Base-by-base conservation (phyloP, 2,329 filamentous ascomycete genomes). In the Rutstroemia sp. region DNA sequence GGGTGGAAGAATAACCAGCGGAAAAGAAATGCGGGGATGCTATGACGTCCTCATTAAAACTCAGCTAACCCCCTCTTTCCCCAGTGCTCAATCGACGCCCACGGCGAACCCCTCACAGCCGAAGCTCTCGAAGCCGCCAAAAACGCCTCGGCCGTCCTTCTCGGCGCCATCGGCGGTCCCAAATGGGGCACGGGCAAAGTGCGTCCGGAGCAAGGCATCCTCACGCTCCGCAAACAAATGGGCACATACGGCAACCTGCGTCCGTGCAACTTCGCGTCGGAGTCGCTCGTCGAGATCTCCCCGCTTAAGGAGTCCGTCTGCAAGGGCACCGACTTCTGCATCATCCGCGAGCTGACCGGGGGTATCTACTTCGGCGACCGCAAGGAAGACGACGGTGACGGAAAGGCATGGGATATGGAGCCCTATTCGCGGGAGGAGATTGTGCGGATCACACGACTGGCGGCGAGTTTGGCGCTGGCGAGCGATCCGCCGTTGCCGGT, bases 281-380 rank as follows among this genome's bases (percentile, higher is more conserved):
- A 92, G 53, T 81, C 84, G 27, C 86, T 96, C 50, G 85, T 96
- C 68, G 85, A 92, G 50, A 81, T 79, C 69, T 96, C 91, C 10
- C 92, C 92, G 0, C 83, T 97, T 61, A 95, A 95, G 75, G 85
- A 88, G 54, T 81, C 87, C 3, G 81, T 96, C 61, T 95, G 89
- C 79, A 81, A 85, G 61, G 92, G 89, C 67, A 91, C 89, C 66
- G 88, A 97, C 79, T 90, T 97, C 75, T 89, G 88, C 75, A 87
- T 97, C 69, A 86, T 97, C 61, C 89, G 92, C 49, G 92, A 97
- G 75, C 74, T 96, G 52, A 96, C 92, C 0, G 88, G 90, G 19
- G 92, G 92, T 48, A 92, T 96, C 72, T 96, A 97, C 79, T 97
- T 97, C 72, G 92, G 92, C 50, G 90, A 95, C 49, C 82, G 91